A percentile compares a stretch with the other conserved stretches of the same genome.
Evolutionary conservation across 805 yeast genomes (phyloP).

Genomic region (Scheffersomyces ergatensis): DNA sequence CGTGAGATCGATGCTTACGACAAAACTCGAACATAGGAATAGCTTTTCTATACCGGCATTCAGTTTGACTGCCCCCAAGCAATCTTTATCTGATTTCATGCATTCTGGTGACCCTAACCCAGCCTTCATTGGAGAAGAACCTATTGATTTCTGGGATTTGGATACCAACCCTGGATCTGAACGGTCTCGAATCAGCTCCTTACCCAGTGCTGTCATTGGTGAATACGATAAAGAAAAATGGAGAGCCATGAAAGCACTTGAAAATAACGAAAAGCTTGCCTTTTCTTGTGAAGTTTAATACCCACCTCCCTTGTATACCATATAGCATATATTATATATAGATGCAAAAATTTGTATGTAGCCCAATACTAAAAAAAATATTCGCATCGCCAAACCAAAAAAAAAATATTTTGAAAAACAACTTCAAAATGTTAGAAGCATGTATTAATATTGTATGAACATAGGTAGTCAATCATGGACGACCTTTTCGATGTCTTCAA

Average conservation of each 20-base stretch:
- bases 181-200: slow-evolving; percentile 39
- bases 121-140: slow-evolving; percentile 1
- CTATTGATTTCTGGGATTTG: slow-evolving; percentile 23
- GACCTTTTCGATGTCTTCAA: slow-evolving; percentile 64
- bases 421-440: background rate
- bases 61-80: background rate
- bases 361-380: background rate
- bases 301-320: background rate
- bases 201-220: slow-evolving; percentile 60
- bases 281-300: background rate
- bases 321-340: too few species aligned
- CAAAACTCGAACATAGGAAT: slow-evolving; percentile 1
- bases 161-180: slow-evolving; percentile 32
- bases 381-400: background rate
- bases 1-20: slow-evolving; percentile 11
- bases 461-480: too few species aligned
- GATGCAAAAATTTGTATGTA: too few species aligned
- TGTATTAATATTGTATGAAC: background rate
- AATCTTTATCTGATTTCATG: background rate
- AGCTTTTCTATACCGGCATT: background rate
- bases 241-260: slow-evolving; percentile 48
- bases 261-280: slow-evolving; percentile 2
- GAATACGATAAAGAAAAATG: slow-evolving; percentile 67
- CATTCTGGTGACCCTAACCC: background rate
- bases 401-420: background rate